Conservation (phyloP, 164 flowering plant genomes). For the Macadamia tetraphylla region DNA sequence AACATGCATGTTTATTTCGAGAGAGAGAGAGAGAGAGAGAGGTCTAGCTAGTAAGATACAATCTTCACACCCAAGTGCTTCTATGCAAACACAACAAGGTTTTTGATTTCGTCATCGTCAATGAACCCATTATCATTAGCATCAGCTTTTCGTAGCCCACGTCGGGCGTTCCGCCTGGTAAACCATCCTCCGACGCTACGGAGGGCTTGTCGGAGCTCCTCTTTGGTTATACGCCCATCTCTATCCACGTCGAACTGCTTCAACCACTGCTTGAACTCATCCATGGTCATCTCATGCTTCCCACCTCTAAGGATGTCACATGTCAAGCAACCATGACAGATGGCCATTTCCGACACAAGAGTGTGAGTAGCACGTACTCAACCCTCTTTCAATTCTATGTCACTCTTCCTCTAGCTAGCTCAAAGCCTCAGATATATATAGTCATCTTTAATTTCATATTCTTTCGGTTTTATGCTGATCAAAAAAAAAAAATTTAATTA, state of each 20-base stretch:
- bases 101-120: conserved; percentile 13
- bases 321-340: no score
- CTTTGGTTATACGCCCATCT: conserved; percentile 21
- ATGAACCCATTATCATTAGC: conserved; percentile 16
- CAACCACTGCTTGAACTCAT: conserved; percentile 23
- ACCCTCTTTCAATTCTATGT: no score
- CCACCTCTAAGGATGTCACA: not conserved
- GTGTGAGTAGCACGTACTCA: no score
- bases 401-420: no score
- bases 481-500: no score
- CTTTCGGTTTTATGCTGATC: no score
- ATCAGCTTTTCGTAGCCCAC: conserved; percentile 12
- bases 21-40: no score
- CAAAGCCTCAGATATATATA: no score
- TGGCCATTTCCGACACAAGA: no score
- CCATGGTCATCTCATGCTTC: conserved; percentile 14
- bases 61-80: conserved; percentile 13
- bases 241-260: conserved; percentile 17
- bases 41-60: not conserved
- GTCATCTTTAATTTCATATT: no score
- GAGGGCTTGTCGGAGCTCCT: conserved; percentile 19
- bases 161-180: conserved; percentile 2
- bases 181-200: conserved; percentile 11
- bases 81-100: conserved; percentile 15
- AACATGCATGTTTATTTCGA: no score